phyloP scores from a whole-genome alignment of 1,284 basidiomycete species.

The Moniliella sp. region DNA sequence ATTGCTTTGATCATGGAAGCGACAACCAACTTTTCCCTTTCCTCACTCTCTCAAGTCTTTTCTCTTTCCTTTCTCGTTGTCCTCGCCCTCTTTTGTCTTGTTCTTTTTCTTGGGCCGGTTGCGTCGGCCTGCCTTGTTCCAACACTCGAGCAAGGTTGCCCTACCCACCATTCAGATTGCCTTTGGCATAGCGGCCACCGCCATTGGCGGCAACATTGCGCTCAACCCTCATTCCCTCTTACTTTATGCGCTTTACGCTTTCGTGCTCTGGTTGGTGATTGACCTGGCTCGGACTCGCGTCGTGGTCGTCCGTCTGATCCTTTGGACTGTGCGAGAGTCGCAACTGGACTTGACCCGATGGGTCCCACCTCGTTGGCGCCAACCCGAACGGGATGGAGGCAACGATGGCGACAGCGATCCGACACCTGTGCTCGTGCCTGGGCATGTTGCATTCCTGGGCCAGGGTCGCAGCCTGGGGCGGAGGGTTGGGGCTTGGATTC shows the following conservation, averaged over 20 bases:
- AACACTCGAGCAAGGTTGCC: conserved; percentile 37
- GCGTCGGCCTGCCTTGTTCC: conserved; percentile 44
- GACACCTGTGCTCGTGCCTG: too few species aligned
- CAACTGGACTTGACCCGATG: too few species aligned
- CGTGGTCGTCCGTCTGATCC: conserved; percentile 40
- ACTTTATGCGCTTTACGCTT: conserved; percentile 33
- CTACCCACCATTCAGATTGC: conserved; percentile 36
- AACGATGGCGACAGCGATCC: conserved; percentile 24
- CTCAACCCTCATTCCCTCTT: conserved; percentile 42
- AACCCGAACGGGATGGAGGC: background rate
- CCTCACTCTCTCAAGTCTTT: conserved; percentile 11
- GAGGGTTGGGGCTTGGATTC: conserved; percentile 38
- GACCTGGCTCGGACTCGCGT: conserved; percentile 40
- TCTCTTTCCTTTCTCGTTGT: conserved; percentile 46
- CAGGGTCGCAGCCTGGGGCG: conserved; percentile 39
- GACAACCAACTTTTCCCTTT: conserved; percentile 41
- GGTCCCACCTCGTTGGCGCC: too few species aligned
- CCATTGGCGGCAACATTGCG: conserved; percentile 20
- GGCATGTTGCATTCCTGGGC: too few species aligned
- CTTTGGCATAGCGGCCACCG: conserved; percentile 46
- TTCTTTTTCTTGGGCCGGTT: conserved; percentile 45
- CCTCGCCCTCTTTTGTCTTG: conserved; percentile 46
- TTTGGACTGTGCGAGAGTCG: conserved; percentile 46
- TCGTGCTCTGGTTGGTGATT: conserved; percentile 37
- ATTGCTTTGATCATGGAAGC: conserved; percentile 44